These are phyloP conservation scores for Ziziphus jujuba DNA, from an alignment of 306 rosid genomes.

Conservation along the genomic window DNA sequence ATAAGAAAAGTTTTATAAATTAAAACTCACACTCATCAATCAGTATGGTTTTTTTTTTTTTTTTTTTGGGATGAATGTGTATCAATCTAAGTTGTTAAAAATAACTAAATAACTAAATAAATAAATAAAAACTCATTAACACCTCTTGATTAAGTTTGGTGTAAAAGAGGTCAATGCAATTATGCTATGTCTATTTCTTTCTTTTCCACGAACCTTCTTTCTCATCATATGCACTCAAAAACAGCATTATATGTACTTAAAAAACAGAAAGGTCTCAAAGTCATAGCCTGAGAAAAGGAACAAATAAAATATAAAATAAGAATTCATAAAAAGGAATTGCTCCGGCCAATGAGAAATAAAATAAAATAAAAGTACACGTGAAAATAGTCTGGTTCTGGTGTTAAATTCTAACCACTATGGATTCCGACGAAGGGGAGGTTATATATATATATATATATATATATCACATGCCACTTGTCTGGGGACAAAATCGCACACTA, in stretches of 20 bases:
- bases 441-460: no score
- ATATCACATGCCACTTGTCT: constrained; percentile 19
- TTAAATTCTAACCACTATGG: neutral
- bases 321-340: neutral
- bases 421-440: constrained; percentile 7
- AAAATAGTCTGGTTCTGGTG: constrained; percentile 5
- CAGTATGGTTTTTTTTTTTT: no score
- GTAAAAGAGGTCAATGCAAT: constrained; percentile 8
- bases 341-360: constrained; percentile 3
- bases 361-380: constrained; percentile 13
- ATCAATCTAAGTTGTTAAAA: no score
- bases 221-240: neutral
- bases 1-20: no score
- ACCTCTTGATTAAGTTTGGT: no score
- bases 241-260: no score
- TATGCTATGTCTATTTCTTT: neutral
- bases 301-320: no score
- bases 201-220: neutral
- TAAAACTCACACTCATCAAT: no score
- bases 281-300: neutral
- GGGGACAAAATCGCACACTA: constrained; percentile 2
- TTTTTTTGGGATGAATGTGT: no score
- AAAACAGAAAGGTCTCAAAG: neutral
- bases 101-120: no score
- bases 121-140: no score